These are phyloP conservation scores for Cymodocea nodosa DNA, from an alignment of 116 monocot genomes.

Conservation along the genomic window DNA sequence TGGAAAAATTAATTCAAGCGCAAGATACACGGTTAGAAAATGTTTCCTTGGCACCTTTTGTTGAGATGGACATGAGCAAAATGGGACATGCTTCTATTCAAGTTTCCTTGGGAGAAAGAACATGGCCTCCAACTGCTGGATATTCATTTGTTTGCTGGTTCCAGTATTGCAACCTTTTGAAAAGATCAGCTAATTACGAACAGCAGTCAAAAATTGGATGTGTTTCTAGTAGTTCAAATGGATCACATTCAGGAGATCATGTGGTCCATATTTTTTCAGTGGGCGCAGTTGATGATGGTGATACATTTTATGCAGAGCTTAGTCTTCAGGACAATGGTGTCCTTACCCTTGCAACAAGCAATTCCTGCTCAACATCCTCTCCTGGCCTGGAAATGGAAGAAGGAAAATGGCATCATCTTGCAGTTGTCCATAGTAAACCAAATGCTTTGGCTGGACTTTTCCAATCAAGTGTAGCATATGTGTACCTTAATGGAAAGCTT, in stretches of 20 bases:
- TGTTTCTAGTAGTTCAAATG: slow-evolving; percentile 17
- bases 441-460: slow-evolving; percentile 97
- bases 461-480: slow-evolving; percentile 83
- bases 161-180: slow-evolving; percentile 59
- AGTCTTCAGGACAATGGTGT: slow-evolving; percentile 77
- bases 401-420: slow-evolving; percentile 98
- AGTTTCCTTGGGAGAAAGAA: slow-evolving; percentile 94
- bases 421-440: slow-evolving; percentile 96
- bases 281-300: slow-evolving; percentile 69
- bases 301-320: slow-evolving; percentile 67
- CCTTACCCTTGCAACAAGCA: slow-evolving; percentile 88
- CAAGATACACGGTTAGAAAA: slow-evolving; percentile 54
- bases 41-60: slow-evolving; percentile 78
- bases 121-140: slow-evolving; percentile 98
- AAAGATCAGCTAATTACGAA: slow-evolving; percentile 37
- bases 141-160: slow-evolving; percentile 99
- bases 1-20: slow-evolving; percentile 65
- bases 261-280: slow-evolving; percentile 83
- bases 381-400: slow-evolving; percentile 78
- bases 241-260: slow-evolving; percentile 25
- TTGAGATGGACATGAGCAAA: slow-evolving; percentile 96
- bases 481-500: slow-evolving; percentile 88
- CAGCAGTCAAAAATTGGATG: slow-evolving; percentile 20
- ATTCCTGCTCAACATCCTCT: slow-evolving; percentile 68
- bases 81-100: slow-evolving; percentile 90